A percentile compares a stretch with the other conserved stretches of the same genome.
phyloP scores from a whole-genome alignment of 768 basidiomycete genomes.

The Boletus subcaerulescens region DNA sequence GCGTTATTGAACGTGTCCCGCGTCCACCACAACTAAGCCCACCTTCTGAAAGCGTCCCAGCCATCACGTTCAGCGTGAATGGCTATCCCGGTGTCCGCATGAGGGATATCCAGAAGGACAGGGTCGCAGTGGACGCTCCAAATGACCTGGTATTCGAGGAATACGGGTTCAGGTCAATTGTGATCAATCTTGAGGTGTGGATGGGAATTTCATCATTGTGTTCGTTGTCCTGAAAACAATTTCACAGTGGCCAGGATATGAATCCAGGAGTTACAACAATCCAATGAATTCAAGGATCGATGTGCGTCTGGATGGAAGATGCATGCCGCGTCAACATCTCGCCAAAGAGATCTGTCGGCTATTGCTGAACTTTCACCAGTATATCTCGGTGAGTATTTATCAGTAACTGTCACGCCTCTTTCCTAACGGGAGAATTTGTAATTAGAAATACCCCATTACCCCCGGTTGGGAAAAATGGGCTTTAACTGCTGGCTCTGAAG shows the following conservation, averaged over 20 bases:
- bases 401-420: background rate
- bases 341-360: slow-evolving; percentile 16
- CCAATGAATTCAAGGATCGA: slow-evolving; percentile 17
- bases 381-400: slow-evolving; percentile 5
- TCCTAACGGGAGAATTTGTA: background rate
- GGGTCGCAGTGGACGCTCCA: slow-evolving; percentile 12
- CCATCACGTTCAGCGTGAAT: slow-evolving; percentile 15
- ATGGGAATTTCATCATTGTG: background rate
- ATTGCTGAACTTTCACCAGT: slow-evolving; percentile 6
- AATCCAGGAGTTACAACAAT: background rate
- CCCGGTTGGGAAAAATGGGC: slow-evolving; percentile 22
- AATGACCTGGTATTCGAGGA: slow-evolving; percentile 16
- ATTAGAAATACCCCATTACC: slow-evolving; percentile 8
- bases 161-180: slow-evolving; percentile 20
- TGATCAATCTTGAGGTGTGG: slow-evolving; percentile 20
- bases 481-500: slow-evolving; percentile 10
- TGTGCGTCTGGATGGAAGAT: background rate
- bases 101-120: slow-evolving; percentile 12
- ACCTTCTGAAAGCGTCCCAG: slow-evolving; percentile 9
- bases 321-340: slow-evolving; percentile 21
- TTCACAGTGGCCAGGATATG: too few relatives aligned
- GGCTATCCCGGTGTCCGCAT: slow-evolving; percentile 21
- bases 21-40: slow-evolving; percentile 13
- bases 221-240: background rate
- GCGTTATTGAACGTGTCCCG: slow-evolving; percentile 19